Base-by-base conservation (phyloP, 805 yeast genomes). In the Metschnikowia gelsemii region DNA sequence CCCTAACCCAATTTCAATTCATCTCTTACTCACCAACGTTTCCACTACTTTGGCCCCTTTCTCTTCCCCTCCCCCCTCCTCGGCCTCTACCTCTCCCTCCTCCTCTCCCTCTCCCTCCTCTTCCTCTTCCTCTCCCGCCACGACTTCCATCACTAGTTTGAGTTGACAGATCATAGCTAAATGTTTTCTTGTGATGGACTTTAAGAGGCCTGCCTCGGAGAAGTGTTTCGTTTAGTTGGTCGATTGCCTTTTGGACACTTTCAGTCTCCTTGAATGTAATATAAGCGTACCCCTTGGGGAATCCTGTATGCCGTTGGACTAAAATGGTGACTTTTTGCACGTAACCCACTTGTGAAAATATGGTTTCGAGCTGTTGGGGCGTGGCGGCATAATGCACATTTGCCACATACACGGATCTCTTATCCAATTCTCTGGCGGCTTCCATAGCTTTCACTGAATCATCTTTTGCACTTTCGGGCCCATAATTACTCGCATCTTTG, bases 241-340 rank as follows among this genome's bases (percentile, higher is more conserved):
- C 56, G 33, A 81, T 57, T 1, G 88, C 86, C 21, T 59, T 59
- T 5, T 57, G 51, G 5, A 75, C 80, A 12, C 73, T 61, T 5
- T 63, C 72, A 4, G 48, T 45, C 6, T 57, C 52, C 11, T 70
- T 73, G 54, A 79, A 82, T 50, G 84, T 81, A 23, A 82, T 66
- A 50, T 79, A 82, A 1, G 86, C 87, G 54, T 76, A 79, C 2
- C 86, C 87, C 47, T 72, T 75, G 7, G 79, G 75, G 14, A 57
- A 56, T 0, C 78, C 78, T 1, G 75, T 65, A 49, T 52, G 62
- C 32, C 64, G 64, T 48, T 73, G 74, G 42, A 66, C 64, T 42
- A 79, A 62, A 17, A 79, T 68, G 1, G 84, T 79, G 8, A 79
- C 72, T 47, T 82, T 59, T 46, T 72, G 72, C 36, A 79, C 70